Base-by-base conservation (phyloP, 805 yeast genomes). In the Allodekkera sacchari region DNA sequence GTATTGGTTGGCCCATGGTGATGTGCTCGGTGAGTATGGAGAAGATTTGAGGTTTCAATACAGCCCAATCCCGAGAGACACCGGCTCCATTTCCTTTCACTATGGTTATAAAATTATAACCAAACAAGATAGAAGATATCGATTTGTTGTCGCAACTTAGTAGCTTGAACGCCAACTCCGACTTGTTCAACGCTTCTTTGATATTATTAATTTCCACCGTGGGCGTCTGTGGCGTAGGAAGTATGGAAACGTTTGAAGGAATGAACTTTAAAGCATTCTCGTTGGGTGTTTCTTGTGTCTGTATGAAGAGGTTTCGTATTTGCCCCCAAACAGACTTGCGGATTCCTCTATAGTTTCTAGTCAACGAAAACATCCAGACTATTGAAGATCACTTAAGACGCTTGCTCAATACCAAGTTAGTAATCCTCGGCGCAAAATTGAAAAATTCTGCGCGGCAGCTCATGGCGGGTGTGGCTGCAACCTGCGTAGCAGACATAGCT, bases 201-300 rank as follows among this genome's bases (percentile, higher is more conserved):
- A 88, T 88, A 31, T 71, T 67, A 24, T 79, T 60, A 43, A 76
- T 81, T 55, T 85, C 95, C 18, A 76, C 57, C 0, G 94, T 83
- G 16, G 57, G 50, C 3, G 52, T 41, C 39, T 71, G 67, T 25
- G 74, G 73, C 14, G 62, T 66, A 3, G 80, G 80, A 12, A 84
- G 59, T n/a, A 84, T 71, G 56, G 68, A 73, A 12, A 45, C 44
- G 1, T 39, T 39, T 9, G 85, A 77, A 1, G 95, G 95, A 20
- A 83, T 54, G 46, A 85, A 85, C 63, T 85, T 85, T 35, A 85
- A 57, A 0, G 95, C 95, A 44, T 83, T 77, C 33, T 77, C 88
- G 50, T 85, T 85, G 2, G 95, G 95, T 0, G 95, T 85, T 19
- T 77, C 74, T 21, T 80, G 77, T 0, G 95, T 85, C 52, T 83